Percentiles rank a stretch among this genome's conserved stretches.
These are phyloP conservation scores for Daldinia sp. DNA, from an alignment of 2,329 filamentous ascomycete species.

Conservation along the genomic window DNA sequence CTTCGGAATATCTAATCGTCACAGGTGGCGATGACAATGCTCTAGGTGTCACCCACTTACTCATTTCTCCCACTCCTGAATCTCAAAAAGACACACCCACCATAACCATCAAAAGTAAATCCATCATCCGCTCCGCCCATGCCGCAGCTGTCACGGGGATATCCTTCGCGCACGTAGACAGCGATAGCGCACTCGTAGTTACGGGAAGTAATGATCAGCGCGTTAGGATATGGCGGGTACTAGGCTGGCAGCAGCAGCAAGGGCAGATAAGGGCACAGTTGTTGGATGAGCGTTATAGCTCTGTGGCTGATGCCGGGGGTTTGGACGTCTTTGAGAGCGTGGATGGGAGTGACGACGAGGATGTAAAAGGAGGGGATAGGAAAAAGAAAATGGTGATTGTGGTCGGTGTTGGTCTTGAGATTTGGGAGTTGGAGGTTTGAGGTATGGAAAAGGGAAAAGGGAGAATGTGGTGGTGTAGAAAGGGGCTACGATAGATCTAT, in stretches of 20 bases:
- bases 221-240: conserved; percentile 62
- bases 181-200: conserved; percentile 46
- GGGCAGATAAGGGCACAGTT: conserved; percentile 48
- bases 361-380: conserved; percentile 13
- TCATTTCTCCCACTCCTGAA: conserved; percentile 27
- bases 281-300: conserved; percentile 62
- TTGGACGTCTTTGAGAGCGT: conserved; percentile 51
- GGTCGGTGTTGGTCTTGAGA: conserved; percentile 42
- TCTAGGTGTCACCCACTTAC: conserved; percentile 57
- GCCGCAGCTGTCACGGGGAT: conserved; percentile 74
- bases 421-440: conserved; percentile 34
- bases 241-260: conserved; percentile 27
- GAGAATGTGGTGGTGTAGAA: background rate
- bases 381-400: conserved; percentile 32
- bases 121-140: conserved; percentile 67
- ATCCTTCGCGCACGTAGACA: conserved; percentile 46
- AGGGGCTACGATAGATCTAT: no score
- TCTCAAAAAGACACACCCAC: background rate
- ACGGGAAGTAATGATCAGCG: conserved; percentile 69
- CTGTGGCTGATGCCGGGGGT: conserved; percentile 67
- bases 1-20: conserved; percentile 59
- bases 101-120: conserved; percentile 33
- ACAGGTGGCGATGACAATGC: conserved; percentile 92
- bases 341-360: conserved; percentile 7
- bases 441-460: background rate